Percentiles rank a stretch among this genome's conserved stretches.
phyloP scores from a whole-genome alignment of 768 basidiomycete genomes.

The Leccinum barrowsii region DNA sequence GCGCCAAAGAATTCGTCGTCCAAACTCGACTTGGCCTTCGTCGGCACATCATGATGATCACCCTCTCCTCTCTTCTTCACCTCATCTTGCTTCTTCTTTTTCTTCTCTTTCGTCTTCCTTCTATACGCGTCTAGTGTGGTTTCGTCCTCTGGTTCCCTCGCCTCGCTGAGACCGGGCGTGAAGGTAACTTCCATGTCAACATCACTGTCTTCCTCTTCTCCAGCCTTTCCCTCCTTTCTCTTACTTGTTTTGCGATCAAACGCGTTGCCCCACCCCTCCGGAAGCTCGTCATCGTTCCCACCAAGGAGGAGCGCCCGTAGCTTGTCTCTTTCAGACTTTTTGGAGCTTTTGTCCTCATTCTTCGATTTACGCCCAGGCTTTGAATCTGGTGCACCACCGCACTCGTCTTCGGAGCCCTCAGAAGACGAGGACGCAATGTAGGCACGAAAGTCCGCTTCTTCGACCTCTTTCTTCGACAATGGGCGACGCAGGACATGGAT shows the following conservation, averaged over 20 bases:
- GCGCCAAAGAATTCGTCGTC: conserved; percentile 77
- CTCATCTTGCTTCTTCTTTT: conserved; percentile 75
- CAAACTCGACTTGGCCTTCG: conserved; percentile 8
- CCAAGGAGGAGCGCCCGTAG: conserved; percentile 75
- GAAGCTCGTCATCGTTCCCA: conserved; percentile 61
- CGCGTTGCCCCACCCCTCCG: conserved; percentile 78
- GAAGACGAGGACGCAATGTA: conserved; percentile 72
- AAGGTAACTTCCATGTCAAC: conserved; percentile 96
- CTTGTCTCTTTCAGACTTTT: conserved; percentile 56
- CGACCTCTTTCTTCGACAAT: conserved; percentile 81
- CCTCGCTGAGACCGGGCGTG: conserved; percentile 70
- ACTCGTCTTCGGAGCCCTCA: conserved; percentile 43
- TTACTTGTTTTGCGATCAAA: conserved; percentile 22
- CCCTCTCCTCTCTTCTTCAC: conserved; percentile 37
- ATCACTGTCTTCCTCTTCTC: conserved; percentile 37
- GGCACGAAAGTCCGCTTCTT: conserved; percentile 85
- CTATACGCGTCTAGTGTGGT: conserved; percentile 89
- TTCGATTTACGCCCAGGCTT: conserved; percentile 12
- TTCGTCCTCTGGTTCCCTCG: conserved; percentile 59
- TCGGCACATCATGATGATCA: conserved; percentile 20
- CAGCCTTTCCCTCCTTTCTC: background rate
- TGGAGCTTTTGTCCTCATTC: conserved; percentile 21
- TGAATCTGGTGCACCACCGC: background rate
- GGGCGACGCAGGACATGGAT: conserved; percentile 73
- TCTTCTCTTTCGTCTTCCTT: conserved; percentile 86